Conservation (phyloP, 2,329 filamentous ascomycete genomes). For the Penicillium brasilianum region DNA sequence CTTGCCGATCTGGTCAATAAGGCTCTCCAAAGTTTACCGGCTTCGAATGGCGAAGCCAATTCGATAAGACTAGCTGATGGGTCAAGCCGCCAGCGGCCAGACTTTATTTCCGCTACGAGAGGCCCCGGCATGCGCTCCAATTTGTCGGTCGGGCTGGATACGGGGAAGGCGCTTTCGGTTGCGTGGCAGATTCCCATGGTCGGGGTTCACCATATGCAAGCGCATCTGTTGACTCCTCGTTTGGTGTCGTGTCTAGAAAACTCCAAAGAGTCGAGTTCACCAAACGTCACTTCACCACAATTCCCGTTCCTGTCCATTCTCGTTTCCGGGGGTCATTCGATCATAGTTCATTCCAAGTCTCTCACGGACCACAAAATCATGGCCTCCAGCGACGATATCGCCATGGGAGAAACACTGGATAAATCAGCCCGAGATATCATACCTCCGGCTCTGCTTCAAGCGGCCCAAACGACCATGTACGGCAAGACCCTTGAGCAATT, state of each 20-base stretch:
- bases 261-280: conserved; percentile 16
- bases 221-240: conserved; percentile 86
- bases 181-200: conserved; percentile 84
- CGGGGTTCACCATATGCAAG: conserved; percentile 96
- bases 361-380: conserved; percentile 74
- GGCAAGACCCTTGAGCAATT: conserved; percentile 79
- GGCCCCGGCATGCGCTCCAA: conserved; percentile 88
- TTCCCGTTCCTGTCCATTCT: conserved; percentile 91
- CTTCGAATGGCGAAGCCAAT: conserved; percentile 28
- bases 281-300: conserved; percentile 48
- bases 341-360: conserved; percentile 75
- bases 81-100: conserved; percentile 60
- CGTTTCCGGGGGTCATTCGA: conserved; percentile 89
- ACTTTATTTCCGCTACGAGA: conserved; percentile 87
- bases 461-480: conserved; percentile 72
- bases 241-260: conserved; percentile 68
- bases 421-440: conserved; percentile 80
- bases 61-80: conserved; percentile 30
- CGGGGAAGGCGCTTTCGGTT: conserved; percentile 83
- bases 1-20: conserved; percentile 71
- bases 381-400: conserved; percentile 75
- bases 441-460: conserved; percentile 62
- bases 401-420: conserved; percentile 89
- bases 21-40: conserved; percentile 64
- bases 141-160: conserved; percentile 76